Conservation (phyloP, 2,329 filamentous ascomycete species). For the Ophiostoma australiae region DNA sequence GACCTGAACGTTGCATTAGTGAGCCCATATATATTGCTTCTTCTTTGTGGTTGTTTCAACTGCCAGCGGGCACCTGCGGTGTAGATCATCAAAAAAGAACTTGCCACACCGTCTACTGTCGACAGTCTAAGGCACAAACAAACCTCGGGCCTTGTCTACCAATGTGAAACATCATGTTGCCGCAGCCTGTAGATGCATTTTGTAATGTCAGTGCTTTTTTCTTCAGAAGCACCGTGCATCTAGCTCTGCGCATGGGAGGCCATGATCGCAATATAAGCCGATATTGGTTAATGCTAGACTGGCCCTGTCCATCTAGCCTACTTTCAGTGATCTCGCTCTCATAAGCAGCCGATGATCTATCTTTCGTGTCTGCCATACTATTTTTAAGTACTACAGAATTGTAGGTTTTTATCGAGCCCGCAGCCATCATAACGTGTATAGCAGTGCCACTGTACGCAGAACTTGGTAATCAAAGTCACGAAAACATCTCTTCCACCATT, state of each 20-base stretch:
- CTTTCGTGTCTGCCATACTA: no score
- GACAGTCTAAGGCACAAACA: background rate
- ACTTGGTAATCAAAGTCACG: background rate
- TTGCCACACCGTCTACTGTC: background rate
- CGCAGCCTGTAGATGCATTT: background rate
- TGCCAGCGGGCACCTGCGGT: background rate
- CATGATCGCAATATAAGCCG: background rate
- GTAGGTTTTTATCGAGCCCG: no score
- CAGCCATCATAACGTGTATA: no score
- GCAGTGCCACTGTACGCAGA: background rate
- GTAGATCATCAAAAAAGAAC: slow-evolving; percentile 6
- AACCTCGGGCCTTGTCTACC: background rate
- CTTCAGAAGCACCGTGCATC: background rate
- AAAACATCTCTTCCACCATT: background rate
- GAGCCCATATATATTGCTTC: background rate
- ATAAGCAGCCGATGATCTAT: no score
- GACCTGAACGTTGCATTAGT: background rate
- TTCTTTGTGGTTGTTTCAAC: background rate
- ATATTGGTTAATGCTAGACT: background rate
- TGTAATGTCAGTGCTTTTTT: background rate
- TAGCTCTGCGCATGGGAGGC: background rate
- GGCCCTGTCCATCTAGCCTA: no score
- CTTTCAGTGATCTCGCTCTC: no score
- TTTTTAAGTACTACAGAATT: no score
- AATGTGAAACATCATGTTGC: background rate